Percentiles rank a stretch among this genome's conserved stretches.
phyloP scores from a whole-genome alignment of 164 flowering plant genomes.

The Umbilicus rupestris region DNA sequence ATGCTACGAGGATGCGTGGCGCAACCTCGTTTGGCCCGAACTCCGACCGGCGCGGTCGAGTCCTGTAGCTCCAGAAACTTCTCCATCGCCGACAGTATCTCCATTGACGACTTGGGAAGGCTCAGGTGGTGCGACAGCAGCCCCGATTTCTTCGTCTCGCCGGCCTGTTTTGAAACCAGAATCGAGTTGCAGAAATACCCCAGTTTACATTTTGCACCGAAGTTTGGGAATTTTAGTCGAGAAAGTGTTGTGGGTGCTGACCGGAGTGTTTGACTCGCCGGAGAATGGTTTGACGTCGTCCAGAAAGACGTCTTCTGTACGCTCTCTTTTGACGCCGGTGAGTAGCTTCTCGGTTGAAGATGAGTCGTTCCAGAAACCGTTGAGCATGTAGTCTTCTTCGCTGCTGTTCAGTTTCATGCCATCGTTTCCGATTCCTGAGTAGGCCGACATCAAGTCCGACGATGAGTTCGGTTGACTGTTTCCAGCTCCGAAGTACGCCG shows the following conservation, averaged over 20 bases:
- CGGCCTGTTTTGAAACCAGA: not conserved
- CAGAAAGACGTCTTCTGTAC: not conserved
- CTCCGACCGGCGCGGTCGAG: constrained; percentile 57
- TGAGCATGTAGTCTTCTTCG: not conserved
- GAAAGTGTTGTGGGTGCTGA: no score
- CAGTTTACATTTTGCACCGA: no score
- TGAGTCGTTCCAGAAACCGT: not conserved
- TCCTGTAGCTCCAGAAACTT: constrained; percentile 54
- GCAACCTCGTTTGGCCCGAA: constrained; percentile 84
- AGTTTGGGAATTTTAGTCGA: no score
- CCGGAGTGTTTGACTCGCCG: not conserved
- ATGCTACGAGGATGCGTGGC: constrained; percentile 95
- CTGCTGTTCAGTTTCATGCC: not conserved
- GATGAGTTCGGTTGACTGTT: not conserved
- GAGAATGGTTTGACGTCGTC: not conserved
- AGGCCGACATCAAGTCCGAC: not conserved
- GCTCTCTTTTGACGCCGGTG: constrained; percentile 3
- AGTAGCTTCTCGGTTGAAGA: not conserved
- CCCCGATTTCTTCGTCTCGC: constrained; percentile 17
- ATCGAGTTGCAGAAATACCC: no score
- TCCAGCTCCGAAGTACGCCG: not conserved
- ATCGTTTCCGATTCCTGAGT: not conserved
- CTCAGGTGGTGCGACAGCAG: constrained; percentile 66
- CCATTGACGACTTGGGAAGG: constrained; percentile 51
- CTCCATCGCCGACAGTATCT: constrained; percentile 52